Percentiles rank a stretch among this genome's conserved stretches.
Evolutionary conservation across 2,329 filamentous ascomycete species (phyloP).

Genomic region (Neonectria magnoliae): DNA sequence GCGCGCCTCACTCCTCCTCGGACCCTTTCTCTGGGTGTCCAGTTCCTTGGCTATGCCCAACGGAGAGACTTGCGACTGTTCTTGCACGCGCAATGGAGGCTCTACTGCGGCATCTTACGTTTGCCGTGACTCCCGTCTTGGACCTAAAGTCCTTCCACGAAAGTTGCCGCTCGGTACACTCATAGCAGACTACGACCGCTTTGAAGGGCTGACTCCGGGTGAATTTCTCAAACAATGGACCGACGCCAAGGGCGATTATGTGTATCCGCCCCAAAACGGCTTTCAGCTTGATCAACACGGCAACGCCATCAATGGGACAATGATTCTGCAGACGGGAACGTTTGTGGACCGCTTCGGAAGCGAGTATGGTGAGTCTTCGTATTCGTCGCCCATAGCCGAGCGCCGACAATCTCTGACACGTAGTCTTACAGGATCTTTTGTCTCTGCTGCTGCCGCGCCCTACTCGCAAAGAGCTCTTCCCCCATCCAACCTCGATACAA

Average conservation of each 20-base stretch:
- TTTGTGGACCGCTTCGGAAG: conserved; percentile 60
- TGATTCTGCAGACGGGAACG: conserved; percentile 52
- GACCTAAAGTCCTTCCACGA: conserved; percentile 47
- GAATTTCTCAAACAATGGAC: conserved; percentile 52
- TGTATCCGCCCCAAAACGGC: conserved; percentile 54
- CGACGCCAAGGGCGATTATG: conserved; percentile 38
- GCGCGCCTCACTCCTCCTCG: conserved; percentile 31
- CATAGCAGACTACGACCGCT: conserved; percentile 48
- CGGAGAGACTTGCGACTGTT: conserved; percentile 34
- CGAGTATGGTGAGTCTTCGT: conserved; percentile 49
- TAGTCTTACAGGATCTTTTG: conserved; percentile 42
- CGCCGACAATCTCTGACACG: conserved; percentile 6
- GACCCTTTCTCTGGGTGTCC: conserved; percentile 27
- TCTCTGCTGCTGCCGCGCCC: conserved; percentile 56
- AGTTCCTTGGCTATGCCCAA: conserved; percentile 27
- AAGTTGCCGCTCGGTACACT: conserved; percentile 47
- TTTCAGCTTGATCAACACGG: conserved; percentile 51
- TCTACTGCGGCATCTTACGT: conserved; percentile 39
- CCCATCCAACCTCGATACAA: conserved; percentile 55
- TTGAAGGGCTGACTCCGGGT: conserved; percentile 52
- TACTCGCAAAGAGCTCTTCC: conserved; percentile 59
- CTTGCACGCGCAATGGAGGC: conserved; percentile 34
- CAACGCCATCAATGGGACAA: conserved; percentile 52
- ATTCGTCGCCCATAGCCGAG: not conserved
- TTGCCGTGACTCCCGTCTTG: conserved; percentile 51